A percentile compares a stretch with the other conserved stretches of the same genome.
Conservation (phyloP, 805 yeast species). For the Naumovozyma baii region DNA sequence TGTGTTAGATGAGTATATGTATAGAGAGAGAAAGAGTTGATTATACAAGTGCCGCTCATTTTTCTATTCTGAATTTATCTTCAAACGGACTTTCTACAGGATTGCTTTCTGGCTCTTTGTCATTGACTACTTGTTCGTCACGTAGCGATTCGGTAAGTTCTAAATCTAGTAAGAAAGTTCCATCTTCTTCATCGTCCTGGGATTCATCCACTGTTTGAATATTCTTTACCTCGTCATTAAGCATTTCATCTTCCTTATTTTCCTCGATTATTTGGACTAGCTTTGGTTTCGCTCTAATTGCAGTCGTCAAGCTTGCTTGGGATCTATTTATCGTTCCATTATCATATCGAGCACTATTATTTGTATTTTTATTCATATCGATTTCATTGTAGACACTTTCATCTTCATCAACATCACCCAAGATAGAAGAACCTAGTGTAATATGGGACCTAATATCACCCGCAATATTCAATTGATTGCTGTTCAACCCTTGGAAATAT, state of each 20-base stretch:
- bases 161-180: constrained; percentile 25
- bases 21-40: too few relatives aligned
- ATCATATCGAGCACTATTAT: background rate
- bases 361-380: constrained; percentile 7
- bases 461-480: constrained; percentile 7
- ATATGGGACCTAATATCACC: constrained; percentile 28
- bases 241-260: constrained; percentile 10
- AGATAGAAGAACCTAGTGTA: constrained; percentile 36
- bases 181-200: constrained; percentile 19
- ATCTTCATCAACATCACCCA: constrained; percentile 20
- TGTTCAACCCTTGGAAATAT: background rate
- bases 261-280: constrained; percentile 36
- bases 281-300: constrained; percentile 66
- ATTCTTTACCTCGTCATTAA: too few relatives aligned
- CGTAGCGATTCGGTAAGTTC: constrained; percentile 13
- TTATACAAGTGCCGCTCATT: too few relatives aligned
- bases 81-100: constrained; percentile 11
- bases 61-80: constrained; percentile 2
- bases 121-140: background rate
- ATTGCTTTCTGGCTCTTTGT: constrained; percentile 6
- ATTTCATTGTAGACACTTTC: constrained; percentile 1
- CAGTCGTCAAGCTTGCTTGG: constrained; percentile 42
- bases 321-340: constrained; percentile 29
- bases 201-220: too few relatives aligned
- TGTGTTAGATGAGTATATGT: too few relatives aligned